A percentile compares a stretch with the other conserved stretches of the same genome.
Evolutionary conservation across 2,329 filamentous ascomycete genomes (phyloP).

Genomic region (Trichoderma sp.): DNA sequence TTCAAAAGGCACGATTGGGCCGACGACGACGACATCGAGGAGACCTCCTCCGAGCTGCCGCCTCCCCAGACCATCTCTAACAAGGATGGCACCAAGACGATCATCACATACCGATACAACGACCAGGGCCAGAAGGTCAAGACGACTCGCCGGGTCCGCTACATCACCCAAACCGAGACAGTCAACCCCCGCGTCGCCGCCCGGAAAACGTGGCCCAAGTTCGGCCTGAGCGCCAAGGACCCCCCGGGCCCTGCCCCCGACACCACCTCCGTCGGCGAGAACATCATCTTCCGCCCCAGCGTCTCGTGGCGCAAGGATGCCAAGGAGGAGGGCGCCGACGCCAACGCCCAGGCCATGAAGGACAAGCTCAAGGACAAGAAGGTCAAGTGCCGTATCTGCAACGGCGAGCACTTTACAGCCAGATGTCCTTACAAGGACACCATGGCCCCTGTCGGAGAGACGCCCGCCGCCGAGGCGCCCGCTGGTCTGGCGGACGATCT

Average conservation of each 20-base stretch:
- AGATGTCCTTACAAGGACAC: constrained; percentile 99
- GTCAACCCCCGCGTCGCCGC: constrained; percentile 97
- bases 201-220: constrained; percentile 90
- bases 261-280: constrained; percentile 93
- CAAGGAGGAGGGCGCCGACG: constrained; percentile 75
- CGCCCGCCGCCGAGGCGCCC: constrained; percentile 55
- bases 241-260: constrained; percentile 78
- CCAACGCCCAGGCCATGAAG: constrained; percentile 74
- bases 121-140: constrained; percentile 96
- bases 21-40: constrained; percentile 89
- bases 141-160: constrained; percentile 92
- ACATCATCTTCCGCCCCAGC: constrained; percentile 93
- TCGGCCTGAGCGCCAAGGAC: constrained; percentile 87
- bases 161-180: constrained; percentile 85
- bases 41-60: constrained; percentile 70
- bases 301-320: constrained; percentile 92
- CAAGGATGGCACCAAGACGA: constrained; percentile 98
- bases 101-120: constrained; percentile 86
- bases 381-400: constrained; percentile 99
- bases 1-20: constrained; percentile 76
- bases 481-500: constrained; percentile 58
- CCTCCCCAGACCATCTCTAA: constrained; percentile 87
- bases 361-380: constrained; percentile 96
- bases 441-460: constrained; percentile 83
- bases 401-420: constrained; percentile 98